Evolutionary conservation across 805 yeast genomes (phyloP).

Genomic region (Kodamaea kaohsiungensis): DNA sequence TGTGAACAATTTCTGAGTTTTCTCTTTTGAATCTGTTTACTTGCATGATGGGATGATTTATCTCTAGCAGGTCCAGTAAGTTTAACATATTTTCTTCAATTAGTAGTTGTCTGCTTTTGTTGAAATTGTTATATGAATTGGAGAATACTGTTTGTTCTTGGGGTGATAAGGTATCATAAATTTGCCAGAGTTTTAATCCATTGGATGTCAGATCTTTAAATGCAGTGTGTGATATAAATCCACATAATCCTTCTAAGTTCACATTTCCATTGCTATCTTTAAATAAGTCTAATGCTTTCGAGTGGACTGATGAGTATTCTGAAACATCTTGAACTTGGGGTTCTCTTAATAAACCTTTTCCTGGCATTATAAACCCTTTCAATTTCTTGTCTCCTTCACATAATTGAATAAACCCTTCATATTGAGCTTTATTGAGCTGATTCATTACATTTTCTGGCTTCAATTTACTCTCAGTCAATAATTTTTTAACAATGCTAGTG

Average conservation of each 20-base stretch:
- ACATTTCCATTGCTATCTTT: constrained; percentile 2
- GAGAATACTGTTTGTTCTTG: constrained; percentile 21
- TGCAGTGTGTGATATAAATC: constrained; percentile 2
- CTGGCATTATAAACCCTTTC: neutral
- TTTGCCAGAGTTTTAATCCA: constrained; percentile 16
- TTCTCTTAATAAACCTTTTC: neutral
- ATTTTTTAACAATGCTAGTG: neutral
- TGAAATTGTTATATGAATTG: constrained; percentile 24
- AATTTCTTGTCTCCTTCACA: constrained; percentile 2
- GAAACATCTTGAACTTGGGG: neutral
- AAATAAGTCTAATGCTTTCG: neutral
- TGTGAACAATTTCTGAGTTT: constrained; percentile 13
- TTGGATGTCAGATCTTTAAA: neutral
- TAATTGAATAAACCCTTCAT: constrained; percentile 2
- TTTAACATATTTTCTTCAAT: constrained; percentile 27
- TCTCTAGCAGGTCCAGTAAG: constrained; percentile 15
- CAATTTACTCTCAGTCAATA: neutral
- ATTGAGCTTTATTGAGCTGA: neutral
- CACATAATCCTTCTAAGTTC: constrained; percentile 8
- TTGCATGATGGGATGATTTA: neutral
- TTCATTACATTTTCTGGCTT: neutral
- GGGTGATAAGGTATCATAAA: constrained; percentile 19
- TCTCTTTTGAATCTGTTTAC: constrained; percentile 7
- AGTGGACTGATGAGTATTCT: neutral
- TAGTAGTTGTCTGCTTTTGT: constrained; percentile 25